phyloP scores from a whole-genome alignment of 176 grass and related monocot genomes.

The Echinochloa phyllopogon region DNA sequence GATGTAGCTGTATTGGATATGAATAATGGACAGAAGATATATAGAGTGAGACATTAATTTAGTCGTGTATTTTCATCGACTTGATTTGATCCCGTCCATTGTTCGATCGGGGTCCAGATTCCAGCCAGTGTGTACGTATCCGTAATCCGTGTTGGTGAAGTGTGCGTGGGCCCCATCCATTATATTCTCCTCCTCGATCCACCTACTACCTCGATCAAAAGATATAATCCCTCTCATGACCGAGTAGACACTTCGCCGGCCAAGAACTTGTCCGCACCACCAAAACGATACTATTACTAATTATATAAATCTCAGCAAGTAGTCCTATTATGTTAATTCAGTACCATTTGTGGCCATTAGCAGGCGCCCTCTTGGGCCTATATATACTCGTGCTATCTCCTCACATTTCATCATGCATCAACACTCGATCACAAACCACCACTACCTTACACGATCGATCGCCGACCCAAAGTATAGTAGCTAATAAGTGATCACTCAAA shows the following conservation, averaged over 20 bases:
- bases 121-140: too few species aligned
- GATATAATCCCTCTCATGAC: not conserved
- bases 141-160: not conserved
- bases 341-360: not conserved
- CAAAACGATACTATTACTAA: not conserved
- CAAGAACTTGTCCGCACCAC: not conserved
- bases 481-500: not conserved
- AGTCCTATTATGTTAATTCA: not conserved
- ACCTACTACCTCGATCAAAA: slow-evolving; percentile 20
- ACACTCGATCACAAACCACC: not conserved
- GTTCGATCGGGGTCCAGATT: not conserved
- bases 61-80: not conserved
- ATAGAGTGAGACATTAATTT: not conserved
- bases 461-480: not conserved
- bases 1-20: too few species aligned
- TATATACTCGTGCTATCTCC: slow-evolving; percentile 14
- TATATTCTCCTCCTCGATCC: not conserved
- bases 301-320: not conserved
- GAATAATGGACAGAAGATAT: not conserved
- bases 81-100: not conserved
- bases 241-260: not conserved
- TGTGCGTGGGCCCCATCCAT: not conserved
- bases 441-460: not conserved
- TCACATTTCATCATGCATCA: slow-evolving; percentile 3
- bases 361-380: not conserved